phyloP scores from a whole-genome alignment of 805 yeast genomes.

The Zygoascus flipseniorum region DNA sequence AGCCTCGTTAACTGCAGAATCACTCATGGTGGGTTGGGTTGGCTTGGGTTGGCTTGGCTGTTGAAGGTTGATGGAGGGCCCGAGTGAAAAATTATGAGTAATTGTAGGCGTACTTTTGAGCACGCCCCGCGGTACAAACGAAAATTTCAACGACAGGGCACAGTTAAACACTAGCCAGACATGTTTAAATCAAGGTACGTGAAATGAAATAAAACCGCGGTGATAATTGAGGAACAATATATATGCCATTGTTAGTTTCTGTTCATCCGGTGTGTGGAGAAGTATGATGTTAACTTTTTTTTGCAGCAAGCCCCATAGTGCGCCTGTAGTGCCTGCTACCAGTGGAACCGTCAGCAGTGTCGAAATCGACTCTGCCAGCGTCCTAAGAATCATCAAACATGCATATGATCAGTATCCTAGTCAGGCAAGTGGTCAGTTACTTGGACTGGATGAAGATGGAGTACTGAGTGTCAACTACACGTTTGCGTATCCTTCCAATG shows the following conservation, averaged over 20 bases:
- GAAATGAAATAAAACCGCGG: background rate
- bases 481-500: conserved; percentile 53
- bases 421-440: conserved; percentile 59
- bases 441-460: conserved; percentile 59
- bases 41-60: too few species aligned
- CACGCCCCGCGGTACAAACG: background rate
- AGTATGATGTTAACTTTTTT: background rate
- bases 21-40: background rate
- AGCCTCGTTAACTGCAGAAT: conserved; percentile 30
- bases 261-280: background rate
- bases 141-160: too few species aligned
- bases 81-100: background rate
- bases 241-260: too few species aligned
- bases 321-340: conserved; percentile 6
- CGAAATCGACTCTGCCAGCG: conserved; percentile 23
- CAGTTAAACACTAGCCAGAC: too few species aligned
- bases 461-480: conserved; percentile 46
- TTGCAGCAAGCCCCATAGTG: background rate
- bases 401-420: conserved; percentile 56
- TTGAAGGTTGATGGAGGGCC: too few species aligned
- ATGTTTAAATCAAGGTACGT: conserved; percentile 5
- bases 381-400: conserved; percentile 56
- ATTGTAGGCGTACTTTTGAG: background rate
- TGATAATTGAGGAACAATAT: background rate
- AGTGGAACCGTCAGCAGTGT: conserved; percentile 14